Evolutionary conservation across 495 filamentous ascomycete species (phyloP).

Genomic region (Oidiodendron maius): DNA sequence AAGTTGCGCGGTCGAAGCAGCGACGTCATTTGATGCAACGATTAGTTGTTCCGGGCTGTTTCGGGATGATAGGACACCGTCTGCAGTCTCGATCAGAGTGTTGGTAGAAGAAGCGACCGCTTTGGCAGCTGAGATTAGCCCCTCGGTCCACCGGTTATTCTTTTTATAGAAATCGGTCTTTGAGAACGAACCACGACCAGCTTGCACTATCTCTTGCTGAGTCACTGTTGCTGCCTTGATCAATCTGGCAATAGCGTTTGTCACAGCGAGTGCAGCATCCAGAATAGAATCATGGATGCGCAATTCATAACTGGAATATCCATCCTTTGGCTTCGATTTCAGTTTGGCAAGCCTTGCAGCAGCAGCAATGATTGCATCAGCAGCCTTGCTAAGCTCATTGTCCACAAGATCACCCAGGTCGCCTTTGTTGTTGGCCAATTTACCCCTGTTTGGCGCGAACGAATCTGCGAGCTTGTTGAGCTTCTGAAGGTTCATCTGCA

Average conservation of each 20-base stretch:
- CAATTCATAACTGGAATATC: constrained; percentile 94
- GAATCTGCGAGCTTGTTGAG: constrained; percentile 88
- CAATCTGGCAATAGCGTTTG: constrained; percentile 90
- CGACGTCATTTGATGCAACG: constrained; percentile 94
- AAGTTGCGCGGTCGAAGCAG: constrained; percentile 90
- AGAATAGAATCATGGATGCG: constrained; percentile 92
- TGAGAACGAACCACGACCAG: constrained; percentile 82
- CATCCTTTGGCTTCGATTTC: constrained; percentile 87
- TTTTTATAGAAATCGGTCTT: constrained; percentile 99
- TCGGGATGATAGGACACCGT: constrained; percentile 85
- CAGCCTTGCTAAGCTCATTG: constrained; percentile 85
- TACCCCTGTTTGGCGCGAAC: constrained; percentile 78
- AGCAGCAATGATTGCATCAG: constrained; percentile 89
- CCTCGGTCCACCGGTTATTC: constrained; percentile 95
- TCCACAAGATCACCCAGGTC: constrained; percentile 94
- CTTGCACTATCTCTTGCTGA: constrained; percentile 95
- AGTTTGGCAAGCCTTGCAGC: constrained; percentile 83
- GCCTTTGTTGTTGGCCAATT: constrained; percentile 67
- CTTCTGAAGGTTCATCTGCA: constrained; percentile 82
- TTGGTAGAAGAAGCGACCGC: constrained; percentile 90
- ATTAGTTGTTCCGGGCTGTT: constrained; percentile 96
- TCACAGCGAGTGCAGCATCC: constrained; percentile 90
- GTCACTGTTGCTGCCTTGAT: constrained; percentile 94
- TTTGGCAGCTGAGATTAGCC: constrained; percentile 93
- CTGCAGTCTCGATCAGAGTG: constrained; percentile 93